A percentile compares a stretch with the other conserved stretches of the same genome.
These are phyloP conservation scores for Paecilomyces formosus DNA, from an alignment of 2,329 filamentous ascomycete genomes.

Conservation along the genomic window DNA sequence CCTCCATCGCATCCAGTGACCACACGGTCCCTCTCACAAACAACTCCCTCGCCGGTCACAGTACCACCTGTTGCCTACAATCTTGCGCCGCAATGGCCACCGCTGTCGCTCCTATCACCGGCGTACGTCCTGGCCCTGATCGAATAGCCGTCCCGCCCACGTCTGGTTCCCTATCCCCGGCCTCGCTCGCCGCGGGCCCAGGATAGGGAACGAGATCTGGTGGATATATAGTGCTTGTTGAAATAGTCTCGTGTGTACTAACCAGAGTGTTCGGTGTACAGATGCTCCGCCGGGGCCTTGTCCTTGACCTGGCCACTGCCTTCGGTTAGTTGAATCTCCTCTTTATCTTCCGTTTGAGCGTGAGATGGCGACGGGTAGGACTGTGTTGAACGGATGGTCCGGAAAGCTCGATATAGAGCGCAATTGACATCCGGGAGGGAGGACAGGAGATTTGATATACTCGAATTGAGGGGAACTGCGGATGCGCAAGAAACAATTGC, in stretches of 20 bases:
- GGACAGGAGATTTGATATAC: background rate
- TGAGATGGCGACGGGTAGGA: conserved; percentile 3
- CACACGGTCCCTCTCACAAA: conserved; percentile 1
- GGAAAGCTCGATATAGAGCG: background rate
- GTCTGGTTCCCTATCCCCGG: background rate
- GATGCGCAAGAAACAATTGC: background rate
- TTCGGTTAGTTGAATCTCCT: conserved; percentile 46
- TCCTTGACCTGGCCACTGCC: conserved; percentile 60
- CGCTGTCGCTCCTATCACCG: conserved; percentile 39
- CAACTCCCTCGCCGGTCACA: background rate
- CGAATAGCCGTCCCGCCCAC: background rate
- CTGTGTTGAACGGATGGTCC: background rate
- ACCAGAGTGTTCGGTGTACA: conserved; percentile 19
- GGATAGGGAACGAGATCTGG: background rate
- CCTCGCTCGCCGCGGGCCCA: background rate
- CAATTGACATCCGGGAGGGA: background rate
- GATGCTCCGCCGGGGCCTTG: conserved; percentile 60
- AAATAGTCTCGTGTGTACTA: background rate
- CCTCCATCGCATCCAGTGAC: background rate
- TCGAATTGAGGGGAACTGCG: background rate
- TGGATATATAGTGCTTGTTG: background rate
- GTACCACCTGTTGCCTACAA: conserved; percentile 1
- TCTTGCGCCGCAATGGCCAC: conserved; percentile 30
- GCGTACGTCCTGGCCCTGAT: conserved; percentile 29
- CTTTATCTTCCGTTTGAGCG: background rate